Evolutionary conservation across 177 flowering plant genomes (phyloP), one percentile per base, ranked within the genome.

Genomic region (Tripterygium wilfordii): DNA sequence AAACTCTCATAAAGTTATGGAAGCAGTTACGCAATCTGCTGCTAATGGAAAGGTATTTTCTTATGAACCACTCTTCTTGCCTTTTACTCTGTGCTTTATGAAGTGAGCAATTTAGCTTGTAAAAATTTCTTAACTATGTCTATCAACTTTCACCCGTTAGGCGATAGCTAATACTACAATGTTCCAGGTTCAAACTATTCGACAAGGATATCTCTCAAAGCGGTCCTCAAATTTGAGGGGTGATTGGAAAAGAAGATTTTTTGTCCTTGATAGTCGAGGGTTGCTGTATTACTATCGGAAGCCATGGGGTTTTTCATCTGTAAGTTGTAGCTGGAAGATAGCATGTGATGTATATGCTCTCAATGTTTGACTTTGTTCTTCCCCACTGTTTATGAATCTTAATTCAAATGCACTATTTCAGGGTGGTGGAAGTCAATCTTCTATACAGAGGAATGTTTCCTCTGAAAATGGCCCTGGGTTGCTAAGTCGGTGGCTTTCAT

Each of bases 231-330:
- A 78, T 57, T 62, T 91, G 71, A 78, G 98, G 59, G 96, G 77
- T 66, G 98, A 91, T 61, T 91, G 96, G 98, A 91, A 91, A 57
- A 79, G 96, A 62, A 78, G 98, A 50, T 91, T 77, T 66, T 91
- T 91, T 66, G 86, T 91, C 61, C 95, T 91, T 57, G 98, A 91
- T 63, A 91, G 85, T 67, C 81, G 95, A 42, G 98, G 98, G 53
- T 79, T 85, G 95, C 55, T 91, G 57, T 91, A 88, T 64, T 91
- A 91, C 59, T 88, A 91, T 65, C 92, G 92, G 45, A 88, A 88
- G 67, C 90, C 78, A 49, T 70, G 68, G 56, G 67, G 54, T 55
- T 71, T 64, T 43, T 53, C 86, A 60, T 73, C 85, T 57, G 98
- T 90, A 74, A 82, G 94, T 77, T 48, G 43, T 30, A 21, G n/a